phyloP scores from a whole-genome alignment of 1,284 basidiomycete species.

The Limonomyces culmigenus region DNA sequence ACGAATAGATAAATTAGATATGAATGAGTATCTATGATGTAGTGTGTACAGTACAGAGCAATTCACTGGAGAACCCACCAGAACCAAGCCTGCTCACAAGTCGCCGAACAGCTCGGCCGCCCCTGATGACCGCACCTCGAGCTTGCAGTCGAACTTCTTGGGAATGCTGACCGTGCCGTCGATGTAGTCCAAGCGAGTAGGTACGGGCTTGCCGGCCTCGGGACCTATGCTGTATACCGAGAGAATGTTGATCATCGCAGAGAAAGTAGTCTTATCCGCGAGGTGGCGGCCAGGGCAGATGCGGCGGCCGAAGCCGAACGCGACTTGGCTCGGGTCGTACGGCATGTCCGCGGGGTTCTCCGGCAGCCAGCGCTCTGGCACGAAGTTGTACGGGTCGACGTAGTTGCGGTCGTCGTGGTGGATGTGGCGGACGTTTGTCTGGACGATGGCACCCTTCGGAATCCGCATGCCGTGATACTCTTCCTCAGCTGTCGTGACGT shows the following conservation, averaged over 20 bases:
- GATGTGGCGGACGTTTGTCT: constrained; percentile 1
- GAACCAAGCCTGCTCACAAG: no score
- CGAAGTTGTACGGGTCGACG: neutral
- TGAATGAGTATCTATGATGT: no score
- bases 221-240: no score
- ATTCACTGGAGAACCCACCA: no score
- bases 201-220: no score
- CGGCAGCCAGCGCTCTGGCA: neutral
- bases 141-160: neutral
- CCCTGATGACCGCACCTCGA: neutral
- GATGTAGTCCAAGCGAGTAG: neutral
- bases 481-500: constrained; percentile 4
- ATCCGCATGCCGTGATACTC: neutral
- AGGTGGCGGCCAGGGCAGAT: constrained; percentile 3
- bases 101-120: neutral
- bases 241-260: neutral
- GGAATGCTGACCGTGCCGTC: neutral
- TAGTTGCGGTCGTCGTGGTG: neutral
- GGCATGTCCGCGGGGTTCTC: neutral
- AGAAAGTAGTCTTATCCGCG: neutral
- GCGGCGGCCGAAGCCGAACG: constrained; percentile 5
- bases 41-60: no score
- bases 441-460: constrained; percentile 3
- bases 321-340: constrained; percentile 2
- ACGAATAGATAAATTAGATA: no score